These are phyloP conservation scores for Boechera retrofracta DNA, from an alignment of 345 rosid genomes.

Conservation along the genomic window DNA sequence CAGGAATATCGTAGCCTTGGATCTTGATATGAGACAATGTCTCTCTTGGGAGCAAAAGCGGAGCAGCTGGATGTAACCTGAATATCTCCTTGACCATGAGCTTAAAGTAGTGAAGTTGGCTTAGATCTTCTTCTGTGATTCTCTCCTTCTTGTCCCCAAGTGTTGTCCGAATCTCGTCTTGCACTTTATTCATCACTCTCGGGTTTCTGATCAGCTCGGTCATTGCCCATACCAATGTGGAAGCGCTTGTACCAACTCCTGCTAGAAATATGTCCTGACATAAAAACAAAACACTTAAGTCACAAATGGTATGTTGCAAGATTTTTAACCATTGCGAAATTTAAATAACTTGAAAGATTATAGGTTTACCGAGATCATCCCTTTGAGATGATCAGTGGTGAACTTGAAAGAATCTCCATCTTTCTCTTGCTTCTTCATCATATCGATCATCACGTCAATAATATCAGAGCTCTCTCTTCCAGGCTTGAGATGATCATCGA, in stretches of 20 bases:
- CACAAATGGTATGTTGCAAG: no score
- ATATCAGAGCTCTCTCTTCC: slow-evolving; percentile 44
- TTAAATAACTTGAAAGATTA: no score
- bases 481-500: slow-evolving; percentile 38
- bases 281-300: not conserved
- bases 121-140: slow-evolving; percentile 47
- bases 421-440: slow-evolving; percentile 42
- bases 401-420: slow-evolving; percentile 27
- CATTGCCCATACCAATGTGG: slow-evolving; percentile 53
- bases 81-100: slow-evolving; percentile 56
- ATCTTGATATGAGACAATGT: slow-evolving; percentile 46
- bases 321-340: no score
- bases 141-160: slow-evolving; percentile 36
- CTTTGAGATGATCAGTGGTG: slow-evolving; percentile 52
- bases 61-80: slow-evolving; percentile 60
- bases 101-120: slow-evolving; percentile 49
- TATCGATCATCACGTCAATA: slow-evolving; percentile 50
- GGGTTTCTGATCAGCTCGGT: slow-evolving; percentile 47
- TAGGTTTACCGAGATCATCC: slow-evolving; percentile 48
- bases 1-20: slow-evolving; percentile 47
- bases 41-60: slow-evolving; percentile 55
- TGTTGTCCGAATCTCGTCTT: slow-evolving; percentile 45
- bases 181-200: slow-evolving; percentile 49
- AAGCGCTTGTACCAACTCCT: slow-evolving; percentile 49
- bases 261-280: slow-evolving; percentile 52